Percentiles rank a stretch among this genome's conserved stretches.
phyloP scores from a whole-genome alignment of 805 yeast genomes.

The Blastobotrys chiropterorum region DNA sequence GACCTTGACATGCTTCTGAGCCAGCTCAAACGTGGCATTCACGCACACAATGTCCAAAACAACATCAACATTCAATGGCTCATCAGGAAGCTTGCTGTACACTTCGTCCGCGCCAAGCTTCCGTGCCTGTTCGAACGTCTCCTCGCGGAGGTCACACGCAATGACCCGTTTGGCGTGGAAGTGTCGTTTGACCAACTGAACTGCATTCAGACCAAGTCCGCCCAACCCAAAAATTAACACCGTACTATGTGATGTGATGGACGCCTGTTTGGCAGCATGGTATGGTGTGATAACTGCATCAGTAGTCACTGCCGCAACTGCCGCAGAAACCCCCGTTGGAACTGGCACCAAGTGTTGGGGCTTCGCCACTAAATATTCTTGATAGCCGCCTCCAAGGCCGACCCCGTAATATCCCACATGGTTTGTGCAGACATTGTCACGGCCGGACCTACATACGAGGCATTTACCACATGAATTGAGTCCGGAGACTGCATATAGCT shows the following conservation, averaged over 20 bases:
- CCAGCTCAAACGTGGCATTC: conserved; percentile 23
- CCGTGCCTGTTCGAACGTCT: conserved; percentile 26
- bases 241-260: conserved; percentile 20
- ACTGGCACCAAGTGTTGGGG: conserved; percentile 23
- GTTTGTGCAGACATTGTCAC: conserved; percentile 23
- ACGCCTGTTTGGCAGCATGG: conserved; percentile 30
- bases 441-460: conserved; percentile 25
- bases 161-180: neutral
- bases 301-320: conserved; percentile 30
- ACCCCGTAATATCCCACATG: conserved; percentile 19
- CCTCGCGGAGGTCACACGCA: conserved; percentile 26
- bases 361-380: conserved; percentile 25
- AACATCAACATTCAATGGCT: conserved; percentile 35
- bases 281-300: conserved; percentile 33
- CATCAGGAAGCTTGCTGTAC: conserved; percentile 27
- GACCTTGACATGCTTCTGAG: conserved; percentile 30
- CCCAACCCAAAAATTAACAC: conserved; percentile 32
- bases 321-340: conserved; percentile 27
- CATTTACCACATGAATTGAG: conserved; percentile 27
- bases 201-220: conserved; percentile 31
- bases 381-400: conserved; percentile 31
- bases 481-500: conserved; percentile 18
- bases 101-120: conserved; percentile 40
- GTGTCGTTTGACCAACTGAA: conserved; percentile 25
- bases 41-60: conserved; percentile 25